A percentile compares a stretch with the other conserved stretches of the same genome.
Evolutionary conservation across 352 stramenopile species (phyloP).

Genomic region (Pythium phragmitis): DNA sequence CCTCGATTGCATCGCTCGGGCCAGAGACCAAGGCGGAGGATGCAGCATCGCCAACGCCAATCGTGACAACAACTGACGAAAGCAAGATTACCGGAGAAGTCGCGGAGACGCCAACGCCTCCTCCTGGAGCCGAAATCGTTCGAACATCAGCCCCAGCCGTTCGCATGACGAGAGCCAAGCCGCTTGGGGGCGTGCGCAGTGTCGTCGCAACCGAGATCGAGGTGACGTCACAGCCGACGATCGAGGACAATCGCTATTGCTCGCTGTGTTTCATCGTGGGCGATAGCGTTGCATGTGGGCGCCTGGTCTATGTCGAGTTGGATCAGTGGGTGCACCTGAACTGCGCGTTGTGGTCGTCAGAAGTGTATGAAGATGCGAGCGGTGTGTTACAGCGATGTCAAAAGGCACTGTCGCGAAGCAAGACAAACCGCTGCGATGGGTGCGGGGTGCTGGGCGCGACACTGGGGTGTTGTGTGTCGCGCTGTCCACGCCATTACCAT

Average conservation of each 20-base stretch:
- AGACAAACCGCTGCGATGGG: conserved; percentile 88
- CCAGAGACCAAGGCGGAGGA: neutral
- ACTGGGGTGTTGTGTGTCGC: conserved; percentile 86
- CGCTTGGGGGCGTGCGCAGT: neutral
- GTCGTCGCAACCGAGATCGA: neutral
- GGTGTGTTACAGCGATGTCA: conserved; percentile 84
- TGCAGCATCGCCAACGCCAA: neutral
- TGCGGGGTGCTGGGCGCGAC: conserved; percentile 91
- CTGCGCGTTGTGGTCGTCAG: conserved; percentile 92
- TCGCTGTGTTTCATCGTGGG: conserved; percentile 81
- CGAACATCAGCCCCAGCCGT: neutral
- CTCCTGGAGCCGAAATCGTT: neutral
- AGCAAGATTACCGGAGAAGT: neutral
- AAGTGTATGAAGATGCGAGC: conserved; percentile 85
- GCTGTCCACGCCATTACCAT: conserved; percentile 92
- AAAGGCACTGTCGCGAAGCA: conserved; percentile 85
- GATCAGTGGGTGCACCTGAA: conserved; percentile 92
- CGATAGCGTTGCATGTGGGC: conserved; percentile 66
- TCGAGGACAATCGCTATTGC: conserved; percentile 75
- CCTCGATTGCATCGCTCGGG: conserved; percentile 9
- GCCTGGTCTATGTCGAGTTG: conserved; percentile 77
- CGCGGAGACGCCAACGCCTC: neutral
- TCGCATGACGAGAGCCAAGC: conserved; percentile 4
- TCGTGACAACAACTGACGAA: neutral
- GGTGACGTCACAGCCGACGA: conserved; percentile 1